These are phyloP conservation scores for Petunia secreta DNA, from an alignment of 257 asterid species.

Conservation along the genomic window DNA sequence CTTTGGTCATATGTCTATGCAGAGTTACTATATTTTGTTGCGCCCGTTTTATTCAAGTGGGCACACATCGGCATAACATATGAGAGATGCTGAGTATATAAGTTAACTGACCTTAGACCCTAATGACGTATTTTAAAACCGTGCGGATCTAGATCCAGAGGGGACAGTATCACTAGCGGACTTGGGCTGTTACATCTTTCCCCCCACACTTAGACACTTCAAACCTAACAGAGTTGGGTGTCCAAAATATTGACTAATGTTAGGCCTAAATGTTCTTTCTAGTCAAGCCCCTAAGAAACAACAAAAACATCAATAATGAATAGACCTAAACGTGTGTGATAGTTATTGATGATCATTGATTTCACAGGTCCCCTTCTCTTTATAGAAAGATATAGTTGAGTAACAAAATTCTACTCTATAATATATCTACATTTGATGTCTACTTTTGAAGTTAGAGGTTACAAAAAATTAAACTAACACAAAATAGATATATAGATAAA, in stretches of 20 bases:
- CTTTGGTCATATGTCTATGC: background rate
- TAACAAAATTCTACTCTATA: background rate
- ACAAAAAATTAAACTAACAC: too few species aligned
- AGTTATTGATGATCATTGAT: background rate
- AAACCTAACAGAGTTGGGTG: background rate
- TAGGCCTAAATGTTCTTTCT: conserved; percentile 3
- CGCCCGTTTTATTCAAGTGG: too few species aligned
- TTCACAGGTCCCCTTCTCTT: background rate
- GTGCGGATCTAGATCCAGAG: too few species aligned
- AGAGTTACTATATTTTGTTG: too few species aligned
- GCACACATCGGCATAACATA: too few species aligned
- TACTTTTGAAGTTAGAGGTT: background rate
- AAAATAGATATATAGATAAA: background rate
- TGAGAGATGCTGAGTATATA: too few species aligned
- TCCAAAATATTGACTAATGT: background rate
- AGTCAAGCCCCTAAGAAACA: background rate
- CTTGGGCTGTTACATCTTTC: too few species aligned
- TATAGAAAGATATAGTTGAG: background rate
- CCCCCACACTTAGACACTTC: too few species aligned
- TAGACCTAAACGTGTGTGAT: background rate
- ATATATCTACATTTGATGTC: conserved; percentile 1
- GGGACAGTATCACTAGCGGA: too few species aligned
- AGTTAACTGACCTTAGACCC: too few species aligned
- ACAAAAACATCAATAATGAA: background rate
- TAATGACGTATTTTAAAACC: too few species aligned